These are phyloP conservation scores for Dactylorhiza incarnata DNA, from an alignment of 106 monocot species.

Conservation along the genomic window DNA sequence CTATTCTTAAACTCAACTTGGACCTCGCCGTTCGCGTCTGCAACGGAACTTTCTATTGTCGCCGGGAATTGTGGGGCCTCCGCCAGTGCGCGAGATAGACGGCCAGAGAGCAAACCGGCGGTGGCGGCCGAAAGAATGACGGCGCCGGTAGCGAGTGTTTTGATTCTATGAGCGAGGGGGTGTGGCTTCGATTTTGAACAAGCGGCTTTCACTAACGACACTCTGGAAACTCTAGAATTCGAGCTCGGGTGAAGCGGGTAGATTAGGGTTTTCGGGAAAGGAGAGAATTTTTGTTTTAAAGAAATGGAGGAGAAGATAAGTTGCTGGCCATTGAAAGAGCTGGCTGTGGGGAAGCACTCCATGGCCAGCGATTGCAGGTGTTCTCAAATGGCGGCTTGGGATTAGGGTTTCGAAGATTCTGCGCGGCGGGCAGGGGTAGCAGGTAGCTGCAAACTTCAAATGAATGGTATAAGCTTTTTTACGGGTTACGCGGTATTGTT, in stretches of 20 bases:
- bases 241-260: neutral
- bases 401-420: conserved; percentile 12
- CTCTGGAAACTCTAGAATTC: neutral
- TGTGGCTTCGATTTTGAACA: conserved; percentile 8
- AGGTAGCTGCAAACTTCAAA: too few species aligned
- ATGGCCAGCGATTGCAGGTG: conserved; percentile 12
- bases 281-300: neutral
- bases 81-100: conserved; percentile 5
- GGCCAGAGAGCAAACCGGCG: conserved; percentile 10
- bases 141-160: conserved; percentile 19
- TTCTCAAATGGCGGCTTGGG: neutral
- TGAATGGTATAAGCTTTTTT: too few species aligned
- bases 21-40: conserved; percentile 3
- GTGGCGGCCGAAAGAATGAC: conserved; percentile 26
- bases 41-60: neutral
- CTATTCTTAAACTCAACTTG: conserved; percentile 14
- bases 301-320: conserved; percentile 8
- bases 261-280: conserved; percentile 9
- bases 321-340: neutral
- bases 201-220: conserved; percentile 10
- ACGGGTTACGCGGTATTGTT: too few species aligned
- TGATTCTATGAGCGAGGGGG: conserved; percentile 10
- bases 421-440: neutral
- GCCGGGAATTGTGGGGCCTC: conserved; percentile 8
- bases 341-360: conserved; percentile 25